Evolutionary conservation across 1,284 basidiomycete species (phyloP), one percentile per base, ranked within the genome.

Genomic region (Ceratobasidium theobromae): DNA sequence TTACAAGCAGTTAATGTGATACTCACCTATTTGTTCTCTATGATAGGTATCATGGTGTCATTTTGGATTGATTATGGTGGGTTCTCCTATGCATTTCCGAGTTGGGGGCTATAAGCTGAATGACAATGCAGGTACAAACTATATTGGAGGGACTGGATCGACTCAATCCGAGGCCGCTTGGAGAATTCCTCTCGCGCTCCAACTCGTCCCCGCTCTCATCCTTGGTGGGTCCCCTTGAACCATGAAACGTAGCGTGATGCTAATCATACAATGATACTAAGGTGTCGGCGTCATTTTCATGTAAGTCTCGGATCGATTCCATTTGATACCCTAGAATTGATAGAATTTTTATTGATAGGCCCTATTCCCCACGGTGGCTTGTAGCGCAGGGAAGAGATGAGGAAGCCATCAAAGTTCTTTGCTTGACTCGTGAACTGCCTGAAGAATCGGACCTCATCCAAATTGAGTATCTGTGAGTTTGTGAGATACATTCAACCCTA

Each of bases 111-210:
- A 41, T 52, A 14, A 53, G n/a, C 41, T 45, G 16, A 57, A 16
- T 12, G 43, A 21, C 41, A 12, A 8, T 6, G n/a, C 18, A 69
- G 86, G 87, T 41, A 89, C 88, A 38, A 89, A 89, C 75, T 87
- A 84, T 75, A 88, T 87, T 57, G 84, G 86, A 23, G 87, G 88
- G 0, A 84, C 83, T 18, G 81, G 81, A 5, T 71, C 60, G 0
- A 75, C 74, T 12, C 86, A 79, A 68, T 73, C 70, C 60, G 69
- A 86, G 69, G 86, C 88, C 27, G 84, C 91, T 1, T 93, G 91
- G 90, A 81, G 88, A 66, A 78, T 93, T 54, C 88, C 91, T 1
- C 77, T 93, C 8, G 88, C 82, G 4, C 79, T 93, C 23, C 91
- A 93, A 73, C 80, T 92, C 64, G 81, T 87, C 1, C 90, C 90